A percentile compares a stretch with the other conserved stretches of the same genome.
phyloP scores from a whole-genome alignment of 495 filamentous ascomycete species.

The Eremomyces bilateralis region DNA sequence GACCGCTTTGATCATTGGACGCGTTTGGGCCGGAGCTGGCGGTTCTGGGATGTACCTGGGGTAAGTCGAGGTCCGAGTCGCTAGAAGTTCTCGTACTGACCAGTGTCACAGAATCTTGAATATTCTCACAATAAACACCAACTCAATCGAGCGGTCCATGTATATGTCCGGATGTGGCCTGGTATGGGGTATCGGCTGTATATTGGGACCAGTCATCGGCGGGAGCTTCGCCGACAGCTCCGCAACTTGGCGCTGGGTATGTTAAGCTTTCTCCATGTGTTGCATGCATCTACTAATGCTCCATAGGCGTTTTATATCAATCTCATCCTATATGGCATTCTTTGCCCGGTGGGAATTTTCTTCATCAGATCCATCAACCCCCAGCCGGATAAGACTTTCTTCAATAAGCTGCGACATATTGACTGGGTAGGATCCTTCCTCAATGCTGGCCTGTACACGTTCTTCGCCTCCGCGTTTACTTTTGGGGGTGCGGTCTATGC shows the following conservation, averaged over 20 bases:
- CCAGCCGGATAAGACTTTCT: background rate
- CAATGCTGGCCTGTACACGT: background rate
- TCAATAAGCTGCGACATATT: background rate
- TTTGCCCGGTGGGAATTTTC: conserved; percentile 1
- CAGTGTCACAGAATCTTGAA: background rate
- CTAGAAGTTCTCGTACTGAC: too few relatives aligned
- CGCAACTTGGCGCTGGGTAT: conserved; percentile 3
- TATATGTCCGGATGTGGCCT: background rate
- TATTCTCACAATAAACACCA: background rate
- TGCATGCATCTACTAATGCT: background rate
- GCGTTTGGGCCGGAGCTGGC: conserved; percentile 10
- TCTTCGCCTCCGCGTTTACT: conserved; percentile 1
- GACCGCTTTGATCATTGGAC: conserved; percentile 11
- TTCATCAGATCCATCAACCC: background rate
- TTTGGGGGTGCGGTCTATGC: conserved; percentile 4
- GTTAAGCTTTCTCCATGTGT: background rate
- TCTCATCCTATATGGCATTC: conserved; percentile 1
- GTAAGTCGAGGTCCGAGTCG: too few relatives aligned
- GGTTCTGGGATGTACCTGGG: conserved; percentile 12
- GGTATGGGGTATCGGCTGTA: background rate
- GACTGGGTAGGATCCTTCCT: conserved; percentile 4
- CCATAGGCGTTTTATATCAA: conserved; percentile 6
- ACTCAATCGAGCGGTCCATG: background rate
- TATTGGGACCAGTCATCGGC: conserved; percentile 1
- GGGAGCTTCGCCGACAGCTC: background rate